Base-by-base conservation (phyloP, 371 early-diverging fungal genomes). In the Parasitella parasitica region DNA sequence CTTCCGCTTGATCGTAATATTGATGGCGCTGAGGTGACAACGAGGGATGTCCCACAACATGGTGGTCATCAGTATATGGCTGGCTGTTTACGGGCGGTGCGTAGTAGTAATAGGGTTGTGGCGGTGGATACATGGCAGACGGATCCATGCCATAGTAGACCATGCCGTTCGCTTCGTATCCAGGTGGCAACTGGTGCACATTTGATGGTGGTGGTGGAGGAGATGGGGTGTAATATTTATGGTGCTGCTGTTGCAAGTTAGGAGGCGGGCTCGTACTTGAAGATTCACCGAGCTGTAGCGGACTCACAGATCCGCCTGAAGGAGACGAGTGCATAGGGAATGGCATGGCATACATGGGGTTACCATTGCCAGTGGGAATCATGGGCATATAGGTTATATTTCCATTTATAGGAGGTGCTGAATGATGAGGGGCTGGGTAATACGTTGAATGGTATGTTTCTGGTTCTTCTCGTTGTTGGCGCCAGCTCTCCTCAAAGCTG, bases 101-200 rank as follows among this genome's bases (percentile, higher is more conserved):
- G 20, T 61, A 55, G 16, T 75, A 73, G 16, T 75, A 73, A 30
- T 60, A 73, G 26, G 61, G 62, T 35, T 41, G 59, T n/a, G 51
- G 58, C n/a, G 64, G 64, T 1, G 63, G 68, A 59, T 71, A 75
- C 59, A 75, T 59, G 6, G 66, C 60, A 22, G 57, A 34, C 0
- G 76, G 70, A 38, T 72, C 68, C 56, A 70, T 60, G 20, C 70
- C 66, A 43, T 75, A 75, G 43, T 75, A 75, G 1, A 75, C 72
- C 76, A 75, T 75, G 11, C 76, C 76, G 48, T 75, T 75, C 3
- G 76, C 76, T 61, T 75, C 72, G 46, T 61, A 75, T 11, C 67
- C 69, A 30, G 68, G 54, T 26, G 71, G 64, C 11, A 57, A 48
- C 18, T 48, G 57, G 16, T 48, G 50, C 27, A 30, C 57, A 57